Conservation (phyloP, 441 rosid species). For the Adansonia rubrostipa region DNA sequence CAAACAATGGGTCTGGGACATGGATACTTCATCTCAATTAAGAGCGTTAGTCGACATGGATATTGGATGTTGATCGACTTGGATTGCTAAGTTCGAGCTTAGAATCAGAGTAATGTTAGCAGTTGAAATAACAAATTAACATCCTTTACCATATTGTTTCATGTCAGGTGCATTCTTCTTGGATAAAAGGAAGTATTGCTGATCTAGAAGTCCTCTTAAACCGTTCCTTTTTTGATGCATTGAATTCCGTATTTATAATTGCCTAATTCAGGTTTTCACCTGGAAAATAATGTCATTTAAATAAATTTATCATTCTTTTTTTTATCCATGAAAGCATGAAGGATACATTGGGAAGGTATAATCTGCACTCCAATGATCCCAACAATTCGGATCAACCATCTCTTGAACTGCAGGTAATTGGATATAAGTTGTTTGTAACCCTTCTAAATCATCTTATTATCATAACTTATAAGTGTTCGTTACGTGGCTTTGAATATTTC, state of each 20-base stretch:
- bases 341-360: constrained; percentile 53
- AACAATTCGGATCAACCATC: constrained; percentile 48
- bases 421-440: not conserved
- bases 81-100: not conserved
- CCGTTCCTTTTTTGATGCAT: no score
- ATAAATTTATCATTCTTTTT: not conserved
- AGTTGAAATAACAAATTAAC: not conserved
- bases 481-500: not conserved
- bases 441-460: not conserved
- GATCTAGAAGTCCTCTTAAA: no score
- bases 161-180: no score
- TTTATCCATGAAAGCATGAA: constrained; percentile 44
- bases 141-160: not conserved
- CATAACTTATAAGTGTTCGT: not conserved
- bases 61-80: not conserved
- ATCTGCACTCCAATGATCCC: constrained; percentile 49
- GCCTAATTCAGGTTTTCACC: not conserved
- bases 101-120: not conserved
- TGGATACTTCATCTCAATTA: not conserved
- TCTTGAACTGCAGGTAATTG: constrained; percentile 61
- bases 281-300: not conserved
- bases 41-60: not conserved
- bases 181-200: no score
- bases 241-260: not conserved
- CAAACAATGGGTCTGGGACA: no score